Evolutionary conservation across 2,329 filamentous ascomycete genomes (phyloP).

Genomic region (Fusarium multiceps): DNA sequence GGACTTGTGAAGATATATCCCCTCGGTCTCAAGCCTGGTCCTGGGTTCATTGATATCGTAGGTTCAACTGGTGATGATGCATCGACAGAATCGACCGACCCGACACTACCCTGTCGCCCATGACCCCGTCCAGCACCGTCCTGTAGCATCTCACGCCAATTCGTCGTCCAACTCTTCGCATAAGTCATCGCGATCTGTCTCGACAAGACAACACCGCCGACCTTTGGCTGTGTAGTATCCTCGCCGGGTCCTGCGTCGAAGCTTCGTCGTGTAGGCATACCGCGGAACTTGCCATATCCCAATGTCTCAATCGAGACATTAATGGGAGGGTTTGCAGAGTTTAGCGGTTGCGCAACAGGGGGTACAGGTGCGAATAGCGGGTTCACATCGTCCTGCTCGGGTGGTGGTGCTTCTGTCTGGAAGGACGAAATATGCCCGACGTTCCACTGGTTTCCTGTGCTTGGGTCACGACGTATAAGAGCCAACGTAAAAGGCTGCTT

Average conservation of each 20-base stretch:
- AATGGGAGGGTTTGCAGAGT: constrained; percentile 55
- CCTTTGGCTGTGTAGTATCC: constrained; percentile 24
- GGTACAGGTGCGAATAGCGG: constrained; percentile 41
- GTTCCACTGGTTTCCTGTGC: constrained; percentile 78
- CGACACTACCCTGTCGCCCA: constrained; percentile 46
- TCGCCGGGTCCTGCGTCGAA: constrained; percentile 47
- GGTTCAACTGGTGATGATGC: constrained; percentile 46
- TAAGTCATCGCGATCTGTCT: constrained; percentile 70
- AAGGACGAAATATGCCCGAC: constrained; percentile 72
- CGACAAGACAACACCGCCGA: constrained; percentile 55
- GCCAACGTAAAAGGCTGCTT: constrained; percentile 65
- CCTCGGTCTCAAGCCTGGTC: constrained; percentile 63
- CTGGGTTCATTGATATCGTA: constrained; percentile 54
- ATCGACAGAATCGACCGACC: constrained; percentile 49
- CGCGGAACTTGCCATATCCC: constrained; percentile 68
- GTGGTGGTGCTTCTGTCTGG: constrained; percentile 55
- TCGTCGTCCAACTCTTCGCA: constrained; percentile 60
- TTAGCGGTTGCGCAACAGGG: constrained; percentile 30
- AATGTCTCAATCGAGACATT: constrained; percentile 65
- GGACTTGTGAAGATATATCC: constrained; percentile 85
- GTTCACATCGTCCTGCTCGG: constrained; percentile 37
- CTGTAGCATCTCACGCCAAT: constrained; percentile 56
- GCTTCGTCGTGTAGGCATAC: constrained; percentile 56
- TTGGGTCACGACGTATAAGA: constrained; percentile 79
- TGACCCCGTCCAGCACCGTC: constrained; percentile 45